Percentiles rank a stretch among this genome's conserved stretches.
Evolutionary conservation across 2,329 filamentous ascomycete genomes (phyloP).

Genomic region (Ophiostoma sp.): DNA sequence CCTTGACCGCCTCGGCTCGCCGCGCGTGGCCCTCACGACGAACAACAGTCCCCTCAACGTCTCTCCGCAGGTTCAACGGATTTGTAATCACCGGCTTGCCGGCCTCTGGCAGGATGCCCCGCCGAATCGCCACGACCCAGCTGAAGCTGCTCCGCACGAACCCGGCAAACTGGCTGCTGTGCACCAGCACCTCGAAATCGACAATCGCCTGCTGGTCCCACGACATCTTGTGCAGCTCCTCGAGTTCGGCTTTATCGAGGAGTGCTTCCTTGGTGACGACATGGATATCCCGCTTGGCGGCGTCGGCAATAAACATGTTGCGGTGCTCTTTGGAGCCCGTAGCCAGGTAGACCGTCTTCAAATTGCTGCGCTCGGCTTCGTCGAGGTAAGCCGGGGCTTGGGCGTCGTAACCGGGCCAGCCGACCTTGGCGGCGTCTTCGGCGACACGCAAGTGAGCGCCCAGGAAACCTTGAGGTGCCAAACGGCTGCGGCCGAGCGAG

Average conservation of each 20-base stretch:
- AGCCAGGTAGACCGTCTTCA: conserved; percentile 7
- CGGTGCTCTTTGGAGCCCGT: conserved; percentile 8
- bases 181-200: conserved; percentile 26
- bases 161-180: conserved; percentile 25
- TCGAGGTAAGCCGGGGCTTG: conserved; percentile 43
- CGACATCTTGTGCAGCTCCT: conserved; percentile 36
- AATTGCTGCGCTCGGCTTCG: conserved; percentile 30
- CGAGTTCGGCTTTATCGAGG: conserved; percentile 36
- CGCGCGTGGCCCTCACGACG: not conserved
- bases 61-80: not conserved
- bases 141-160: conserved; percentile 27
- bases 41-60: not conserved
- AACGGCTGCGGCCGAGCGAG: conserved; percentile 8
- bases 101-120: conserved; percentile 24
- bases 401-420: conserved; percentile 40
- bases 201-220: conserved; percentile 34
- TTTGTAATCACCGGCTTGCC: conserved; percentile 10
- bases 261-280: conserved; percentile 36
- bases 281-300: conserved; percentile 28
- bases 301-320: not conserved
- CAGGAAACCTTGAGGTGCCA: conserved; percentile 35
- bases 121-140: conserved; percentile 25
- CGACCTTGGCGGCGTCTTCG: conserved; percentile 37
- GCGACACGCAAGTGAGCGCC: conserved; percentile 43
- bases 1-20: not conserved